These are phyloP conservation scores for Lyophyllum atratum DNA, from an alignment of 768 basidiomycete species.

Conservation along the genomic window DNA sequence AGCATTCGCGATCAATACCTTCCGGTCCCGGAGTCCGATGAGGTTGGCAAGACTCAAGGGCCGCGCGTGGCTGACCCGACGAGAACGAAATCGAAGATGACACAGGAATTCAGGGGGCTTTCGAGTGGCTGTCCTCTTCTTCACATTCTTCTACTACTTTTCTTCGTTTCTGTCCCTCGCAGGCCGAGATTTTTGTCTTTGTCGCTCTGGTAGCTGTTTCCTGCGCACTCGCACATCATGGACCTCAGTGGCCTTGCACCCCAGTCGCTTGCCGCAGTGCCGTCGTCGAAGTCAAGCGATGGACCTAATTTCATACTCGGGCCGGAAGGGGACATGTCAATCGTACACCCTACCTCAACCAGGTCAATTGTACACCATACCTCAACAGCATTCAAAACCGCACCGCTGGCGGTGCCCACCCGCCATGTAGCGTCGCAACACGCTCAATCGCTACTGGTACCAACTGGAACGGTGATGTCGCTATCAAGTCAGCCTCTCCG, in stretches of 20 bases:
- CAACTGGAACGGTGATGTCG: not conserved
- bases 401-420: not conserved
- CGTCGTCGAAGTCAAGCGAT: not conserved
- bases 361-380: not conserved
- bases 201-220: conserved; percentile 17
- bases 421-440: conserved; percentile 7
- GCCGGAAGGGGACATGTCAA: conserved; percentile 3
- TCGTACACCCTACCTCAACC: not conserved
- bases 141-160: not conserved
- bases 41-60: too few relatives aligned
- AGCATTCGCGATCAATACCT: too few relatives aligned
- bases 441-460: not conserved
- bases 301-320: conserved; percentile 3
- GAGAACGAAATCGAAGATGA: not conserved
- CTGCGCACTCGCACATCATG: conserved; percentile 2
- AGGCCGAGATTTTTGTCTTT: conserved; percentile 19
- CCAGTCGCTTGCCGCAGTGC: not conserved
- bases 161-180: conserved; percentile 13
- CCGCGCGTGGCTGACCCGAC: conserved; percentile 13
- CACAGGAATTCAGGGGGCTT: not conserved
- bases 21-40: too few relatives aligned
- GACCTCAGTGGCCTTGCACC: not conserved
- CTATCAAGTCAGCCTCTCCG: conserved; percentile 7
- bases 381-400: not conserved
- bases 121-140: not conserved